Base-by-base conservation (phyloP, 805 yeast genomes). In the Zygotorulaspora chibaensis region DNA sequence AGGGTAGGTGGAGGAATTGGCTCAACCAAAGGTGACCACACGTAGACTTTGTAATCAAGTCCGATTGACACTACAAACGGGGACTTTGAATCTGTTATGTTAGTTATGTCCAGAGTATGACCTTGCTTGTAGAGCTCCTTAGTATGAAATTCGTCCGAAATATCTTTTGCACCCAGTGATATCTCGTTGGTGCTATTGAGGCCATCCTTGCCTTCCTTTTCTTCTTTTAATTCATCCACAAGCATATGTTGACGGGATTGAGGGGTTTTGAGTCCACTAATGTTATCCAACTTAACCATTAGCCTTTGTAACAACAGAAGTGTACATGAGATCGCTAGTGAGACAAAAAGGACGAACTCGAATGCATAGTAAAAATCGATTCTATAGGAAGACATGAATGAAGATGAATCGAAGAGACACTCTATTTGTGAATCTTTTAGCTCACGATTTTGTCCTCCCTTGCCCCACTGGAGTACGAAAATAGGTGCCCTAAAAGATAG, bases 31-130 rank as follows among this genome's bases (percentile, higher is more conserved):
- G 89, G 89, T 0, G 86, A 82, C 95, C 95, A 87, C 9, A 86
- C 77, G 27, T 79, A 62, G 3, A 87, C 73, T 48, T 74, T 77
- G 54, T 84, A 89, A 55, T 87, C 95, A 58, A 87, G 67, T 3
- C 90, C 91, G 23, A 84, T 75, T 1, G 85, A 74, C 0, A 86
- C 80, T 18, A 85, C 72, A 55, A 84, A 82, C 2, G 87, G 80
- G 11, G 76, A 68, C 16, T 72, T 62, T 11, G 86, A 81, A 0
- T 87, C 75, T n/a, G 73, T 66, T 9, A 84, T 67, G 46, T 73
- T 74, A 28, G 83, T 71, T 3, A 85, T 72, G 60, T 87, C 95
- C 40, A 85, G 66, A 18, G 70, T 65, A 59, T 83, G 90, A 3
- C 80, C 71, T 9, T 71, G 81, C 25, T 68, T 61, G 12, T 73